Evolutionary conservation across 345 rosid species (phyloP), one percentile per base, ranked within the genome.

Genomic region (Barbarea vulgaris): DNA sequence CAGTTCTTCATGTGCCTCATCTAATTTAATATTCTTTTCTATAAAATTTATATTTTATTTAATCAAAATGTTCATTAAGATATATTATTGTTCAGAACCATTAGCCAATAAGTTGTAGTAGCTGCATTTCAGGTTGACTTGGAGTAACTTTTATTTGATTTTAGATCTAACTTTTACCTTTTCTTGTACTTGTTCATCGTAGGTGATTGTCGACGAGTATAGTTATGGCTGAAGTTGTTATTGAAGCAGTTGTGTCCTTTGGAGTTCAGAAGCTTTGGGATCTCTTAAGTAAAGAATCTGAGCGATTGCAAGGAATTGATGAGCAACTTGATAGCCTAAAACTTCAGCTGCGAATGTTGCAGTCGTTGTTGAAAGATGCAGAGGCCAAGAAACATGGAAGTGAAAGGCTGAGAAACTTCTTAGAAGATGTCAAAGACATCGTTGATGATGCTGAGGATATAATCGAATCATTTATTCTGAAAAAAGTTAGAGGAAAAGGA

Each of bases 401-500:
- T 24, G 54, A 70, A 11, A 61, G 77, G 3, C 58, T 78, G 33
- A 72, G 19, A 36, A 60, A 13, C 30, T 60, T 37, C 18, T 37
- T 60, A 2, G 47, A 60, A 60, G 65, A 60, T 60, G 65, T 60
- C 30, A 12, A 36, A 53, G 47, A 64, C n/a, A 67, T 57, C 9
- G 71, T 77, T 11, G 69, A 73, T 12, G 76, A 77, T 24, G 59
- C 69, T n/a, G 76, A 81, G 7, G 79, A 77, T 64, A 25, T 73
- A 12, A 47, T 69, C 5, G 74, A 81, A 67, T 54, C 55, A 0
- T 77, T 69, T 41, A 3, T 81, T 22, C 63, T 78, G 3, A 52
- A 44, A 10, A n/a, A 31, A 5, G 31, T 24, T 19, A 19, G 14
- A 21, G 14, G 27, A 34, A 18, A 41, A 0, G 22, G 6, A 37